Percentiles rank a stretch among this genome's conserved stretches.
Conservation (phyloP, 169 alveolate species). For the Eimeria acervulina region DNA sequence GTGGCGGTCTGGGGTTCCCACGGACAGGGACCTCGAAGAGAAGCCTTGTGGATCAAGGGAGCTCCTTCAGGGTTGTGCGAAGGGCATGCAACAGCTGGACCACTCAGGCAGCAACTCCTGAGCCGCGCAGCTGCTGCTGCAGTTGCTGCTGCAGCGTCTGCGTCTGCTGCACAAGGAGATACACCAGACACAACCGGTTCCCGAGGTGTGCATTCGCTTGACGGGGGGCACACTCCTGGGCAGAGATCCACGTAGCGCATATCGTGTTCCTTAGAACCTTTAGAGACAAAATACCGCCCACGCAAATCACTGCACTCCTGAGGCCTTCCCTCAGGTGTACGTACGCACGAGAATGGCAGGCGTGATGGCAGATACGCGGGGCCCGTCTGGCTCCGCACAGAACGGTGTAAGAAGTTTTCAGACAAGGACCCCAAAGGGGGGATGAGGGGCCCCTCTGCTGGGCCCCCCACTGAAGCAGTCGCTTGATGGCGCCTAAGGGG, state of each 20-base stretch:
- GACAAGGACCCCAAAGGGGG: not conserved
- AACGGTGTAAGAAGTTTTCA: not conserved
- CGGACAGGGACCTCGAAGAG: not conserved
- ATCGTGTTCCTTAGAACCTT: not conserved
- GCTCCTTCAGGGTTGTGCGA: not conserved
- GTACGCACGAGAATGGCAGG: not conserved
- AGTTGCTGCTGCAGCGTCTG: not conserved
- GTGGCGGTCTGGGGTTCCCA: not conserved
- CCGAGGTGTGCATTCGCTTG: not conserved
- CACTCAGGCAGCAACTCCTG: not conserved
- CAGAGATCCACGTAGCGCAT: not conserved
- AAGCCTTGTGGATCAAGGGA: not conserved
- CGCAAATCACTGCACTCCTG: not conserved
- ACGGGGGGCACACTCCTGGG: not conserved
- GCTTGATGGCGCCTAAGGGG: conserved; percentile 28
- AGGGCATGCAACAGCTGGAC: not conserved
- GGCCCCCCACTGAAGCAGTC: not conserved
- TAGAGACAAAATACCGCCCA: not conserved
- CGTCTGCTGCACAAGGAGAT: not conserved
- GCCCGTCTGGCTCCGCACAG: conserved; percentile 6
- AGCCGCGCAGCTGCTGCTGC: no score
- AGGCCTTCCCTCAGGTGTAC: not conserved
- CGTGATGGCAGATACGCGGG: conserved; percentile 14
- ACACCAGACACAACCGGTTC: not conserved
- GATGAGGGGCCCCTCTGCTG: not conserved